Evolutionary conservation across 441 rosid genomes (phyloP).

Genomic region (Codiaeum variegatum): DNA sequence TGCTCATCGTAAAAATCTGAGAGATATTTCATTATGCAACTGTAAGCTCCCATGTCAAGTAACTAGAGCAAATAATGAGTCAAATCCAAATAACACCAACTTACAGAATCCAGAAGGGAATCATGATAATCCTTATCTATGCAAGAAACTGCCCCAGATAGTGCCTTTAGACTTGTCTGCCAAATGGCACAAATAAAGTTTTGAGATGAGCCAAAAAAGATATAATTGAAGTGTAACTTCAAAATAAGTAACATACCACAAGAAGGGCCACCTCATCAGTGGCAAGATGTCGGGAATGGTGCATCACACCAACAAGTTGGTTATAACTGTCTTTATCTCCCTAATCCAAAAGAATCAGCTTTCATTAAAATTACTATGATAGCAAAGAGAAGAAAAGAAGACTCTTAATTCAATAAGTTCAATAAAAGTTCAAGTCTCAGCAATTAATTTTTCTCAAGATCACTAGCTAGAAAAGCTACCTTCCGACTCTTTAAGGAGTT

Average conservation of each 20-base stretch:
- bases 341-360: conserved; percentile 33
- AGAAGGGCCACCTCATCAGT: conserved; percentile 67
- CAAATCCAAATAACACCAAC: conserved; percentile 23
- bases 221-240: not conserved
- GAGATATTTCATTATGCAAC: conserved; percentile 7
- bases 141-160: conserved; percentile 63
- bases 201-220: not conserved
- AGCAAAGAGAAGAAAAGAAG: not conserved
- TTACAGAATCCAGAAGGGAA: conserved; percentile 61
- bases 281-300: conserved; percentile 38
- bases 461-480: conserved; percentile 21
- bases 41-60: not conserved
- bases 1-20: conserved; percentile 65
- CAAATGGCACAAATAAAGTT: conserved; percentile 12
- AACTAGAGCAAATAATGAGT: not conserved
- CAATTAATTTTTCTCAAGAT: not conserved
- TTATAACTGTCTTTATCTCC: conserved; percentile 51
- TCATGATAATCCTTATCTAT: conserved; percentile 50
- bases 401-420: not conserved
- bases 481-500: conserved; percentile 15
- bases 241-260: conserved; percentile 39
- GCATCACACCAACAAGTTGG: conserved; percentile 62
- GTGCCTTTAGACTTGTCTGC: conserved; percentile 60
- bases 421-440: conserved; percentile 2
- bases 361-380: not conserved